These are phyloP conservation scores for Jatropha multifida DNA, from an alignment of 441 rosid genomes.

Conservation along the genomic window DNA sequence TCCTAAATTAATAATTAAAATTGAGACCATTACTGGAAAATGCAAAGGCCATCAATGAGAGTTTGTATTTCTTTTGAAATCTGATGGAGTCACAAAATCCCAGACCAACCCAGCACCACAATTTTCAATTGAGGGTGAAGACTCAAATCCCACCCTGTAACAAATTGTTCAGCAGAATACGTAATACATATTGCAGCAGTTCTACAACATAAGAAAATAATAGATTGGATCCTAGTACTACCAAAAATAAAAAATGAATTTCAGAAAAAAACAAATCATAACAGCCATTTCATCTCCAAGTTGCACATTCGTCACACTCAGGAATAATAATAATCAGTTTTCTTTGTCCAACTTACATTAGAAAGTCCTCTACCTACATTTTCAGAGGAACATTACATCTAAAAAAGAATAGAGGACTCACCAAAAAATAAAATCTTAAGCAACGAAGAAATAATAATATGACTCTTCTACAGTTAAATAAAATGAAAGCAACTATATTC, in stretches of 20 bases:
- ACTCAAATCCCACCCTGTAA: background rate
- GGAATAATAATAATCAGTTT: background rate
- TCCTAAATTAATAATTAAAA: background rate
- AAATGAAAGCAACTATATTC: no score
- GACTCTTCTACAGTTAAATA: background rate
- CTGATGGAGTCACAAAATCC: background rate
- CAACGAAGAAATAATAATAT: background rate
- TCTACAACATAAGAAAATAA: background rate
- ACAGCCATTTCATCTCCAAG: background rate
- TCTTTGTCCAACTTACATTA: background rate
- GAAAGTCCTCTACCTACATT: background rate
- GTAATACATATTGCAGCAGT: background rate
- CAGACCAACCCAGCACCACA: background rate
- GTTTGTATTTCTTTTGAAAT: no score
- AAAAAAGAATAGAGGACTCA: background rate
- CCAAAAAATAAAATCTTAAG: background rate
- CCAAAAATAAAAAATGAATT: background rate
- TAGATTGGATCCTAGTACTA: background rate
- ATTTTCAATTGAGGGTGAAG: background rate
- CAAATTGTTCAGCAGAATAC: background rate
- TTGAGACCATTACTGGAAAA: background rate
- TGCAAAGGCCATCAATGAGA: background rate
- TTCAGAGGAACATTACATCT: background rate
- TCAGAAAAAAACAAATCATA: background rate
- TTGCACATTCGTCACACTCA: background rate